Evolutionary conservation across 306 rosid species (phyloP).

Genomic region (Trifolium dubium): DNA sequence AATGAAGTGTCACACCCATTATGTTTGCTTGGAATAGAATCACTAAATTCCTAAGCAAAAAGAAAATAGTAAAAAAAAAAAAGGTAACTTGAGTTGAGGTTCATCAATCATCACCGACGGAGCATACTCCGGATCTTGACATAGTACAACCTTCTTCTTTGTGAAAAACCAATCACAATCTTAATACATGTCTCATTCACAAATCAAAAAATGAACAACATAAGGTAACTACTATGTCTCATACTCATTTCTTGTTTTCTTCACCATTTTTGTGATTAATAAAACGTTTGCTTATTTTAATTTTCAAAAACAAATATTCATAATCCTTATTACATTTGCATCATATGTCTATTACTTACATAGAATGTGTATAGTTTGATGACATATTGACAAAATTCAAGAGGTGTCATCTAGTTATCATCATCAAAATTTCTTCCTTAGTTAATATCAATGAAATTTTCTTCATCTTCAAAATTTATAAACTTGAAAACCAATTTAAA

Average conservation of each 20-base stretch:
- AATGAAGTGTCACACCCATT: neutral
- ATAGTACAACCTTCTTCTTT: constrained; percentile 3
- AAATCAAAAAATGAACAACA: constrained; percentile 7
- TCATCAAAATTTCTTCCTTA: neutral
- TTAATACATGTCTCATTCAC: constrained; percentile 8
- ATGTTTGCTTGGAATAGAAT: neutral
- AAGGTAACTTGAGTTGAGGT: constrained; percentile 10
- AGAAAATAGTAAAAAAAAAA: neutral
- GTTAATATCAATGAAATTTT: neutral
- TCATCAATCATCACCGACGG: constrained; percentile 31
- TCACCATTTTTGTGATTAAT: neutral
- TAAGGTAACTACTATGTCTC: neutral
- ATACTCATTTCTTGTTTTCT: constrained; percentile 23
- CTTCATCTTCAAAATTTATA: neutral
- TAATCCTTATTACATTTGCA: constrained; percentile 18
- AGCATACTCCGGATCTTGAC: constrained; percentile 44
- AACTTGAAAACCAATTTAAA: too few species aligned
- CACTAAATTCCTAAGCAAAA: constrained; percentile 1
- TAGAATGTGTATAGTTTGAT: constrained; percentile 11
- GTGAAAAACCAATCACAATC: constrained; percentile 7
- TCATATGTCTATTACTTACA: neutral
- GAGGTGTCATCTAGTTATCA: neutral
- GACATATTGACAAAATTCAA: constrained; percentile 26
- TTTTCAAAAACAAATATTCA: constrained; percentile 22
- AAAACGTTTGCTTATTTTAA: neutral